These are phyloP conservation scores for Penicillium paradoxum DNA, from an alignment of 495 filamentous ascomycete genomes.

Conservation along the genomic window DNA sequence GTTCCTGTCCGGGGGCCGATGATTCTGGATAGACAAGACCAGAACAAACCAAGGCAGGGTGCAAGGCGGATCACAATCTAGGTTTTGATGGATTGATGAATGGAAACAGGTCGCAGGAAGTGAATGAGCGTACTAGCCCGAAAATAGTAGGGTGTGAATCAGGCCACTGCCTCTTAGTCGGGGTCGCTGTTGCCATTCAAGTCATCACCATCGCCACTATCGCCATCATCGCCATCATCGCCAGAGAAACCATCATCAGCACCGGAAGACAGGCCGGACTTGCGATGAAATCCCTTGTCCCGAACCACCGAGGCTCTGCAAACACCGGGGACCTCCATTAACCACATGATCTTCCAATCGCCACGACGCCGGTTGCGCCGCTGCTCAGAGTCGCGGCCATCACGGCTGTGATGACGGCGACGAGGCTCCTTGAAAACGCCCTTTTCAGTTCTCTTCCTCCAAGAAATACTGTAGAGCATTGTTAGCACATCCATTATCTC, in stretches of 20 bases:
- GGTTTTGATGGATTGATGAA: constrained; percentile 3
- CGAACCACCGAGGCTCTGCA: constrained; percentile 39
- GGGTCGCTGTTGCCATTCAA: constrained; percentile 11
- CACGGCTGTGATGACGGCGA: constrained; percentile 38
- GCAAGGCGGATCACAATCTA: constrained; percentile 13
- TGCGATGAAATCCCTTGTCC: constrained; percentile 19
- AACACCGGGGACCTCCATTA: constrained; percentile 42
- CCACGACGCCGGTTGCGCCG: constrained; percentile 34
- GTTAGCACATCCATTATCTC: neutral
- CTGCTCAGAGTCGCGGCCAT: constrained; percentile 40
- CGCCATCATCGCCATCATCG: constrained; percentile 51
- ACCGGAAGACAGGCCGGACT: constrained; percentile 24
- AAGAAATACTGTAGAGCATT: constrained; percentile 66
- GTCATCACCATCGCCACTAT: constrained; percentile 18
- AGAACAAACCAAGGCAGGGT: constrained; percentile 7
- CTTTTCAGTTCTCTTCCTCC: constrained; percentile 81
- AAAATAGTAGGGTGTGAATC: constrained; percentile 24
- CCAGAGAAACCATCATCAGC: constrained; percentile 43
- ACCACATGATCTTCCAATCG: constrained; percentile 31
- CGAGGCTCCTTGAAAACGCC: constrained; percentile 46
- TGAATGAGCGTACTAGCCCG: constrained; percentile 7
- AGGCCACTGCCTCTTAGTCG: constrained; percentile 29
- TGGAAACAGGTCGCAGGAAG: constrained; percentile 10
- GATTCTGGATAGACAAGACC: neutral
- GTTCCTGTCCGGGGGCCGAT: neutral